phyloP scores from a whole-genome alignment of 2,329 filamentous ascomycete species.

The Chalaropsis thielavioides region DNA sequence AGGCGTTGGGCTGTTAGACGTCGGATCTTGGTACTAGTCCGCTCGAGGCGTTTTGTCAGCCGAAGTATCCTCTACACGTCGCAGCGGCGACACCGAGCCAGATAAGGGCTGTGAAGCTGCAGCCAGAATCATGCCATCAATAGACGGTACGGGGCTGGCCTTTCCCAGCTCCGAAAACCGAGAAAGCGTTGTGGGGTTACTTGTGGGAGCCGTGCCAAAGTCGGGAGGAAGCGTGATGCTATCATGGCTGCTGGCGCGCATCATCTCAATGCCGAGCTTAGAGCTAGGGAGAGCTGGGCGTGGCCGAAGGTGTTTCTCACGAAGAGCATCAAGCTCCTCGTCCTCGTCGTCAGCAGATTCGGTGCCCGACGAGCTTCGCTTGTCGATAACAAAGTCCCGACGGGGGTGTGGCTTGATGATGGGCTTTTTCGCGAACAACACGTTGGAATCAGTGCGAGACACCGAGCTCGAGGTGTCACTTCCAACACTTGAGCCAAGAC shows the following conservation, averaged over 20 bases:
- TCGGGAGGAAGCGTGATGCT: constrained; percentile 48
- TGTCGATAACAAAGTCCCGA: constrained; percentile 38
- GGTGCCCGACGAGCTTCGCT: constrained; percentile 34
- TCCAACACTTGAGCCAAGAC: constrained; percentile 3
- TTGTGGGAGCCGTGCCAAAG: constrained; percentile 22
- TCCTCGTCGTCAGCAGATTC: constrained; percentile 94
- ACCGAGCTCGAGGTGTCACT: constrained; percentile 9
- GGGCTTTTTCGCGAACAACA: constrained; percentile 10
- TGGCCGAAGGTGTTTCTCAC: constrained; percentile 35
- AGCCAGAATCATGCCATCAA: not conserved
- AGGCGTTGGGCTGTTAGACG: constrained; percentile 5
- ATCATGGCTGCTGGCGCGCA: constrained; percentile 88
- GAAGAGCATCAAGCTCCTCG: constrained; percentile 56
- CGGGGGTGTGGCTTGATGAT: constrained; percentile 9
- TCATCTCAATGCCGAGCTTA: constrained; percentile 92
- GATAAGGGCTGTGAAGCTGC: constrained; percentile 6
- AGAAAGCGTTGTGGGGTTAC: not conserved
- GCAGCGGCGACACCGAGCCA: constrained; percentile 6
- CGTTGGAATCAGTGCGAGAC: constrained; percentile 5
- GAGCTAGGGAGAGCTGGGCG: constrained; percentile 56
- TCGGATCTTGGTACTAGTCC: constrained; percentile 1
- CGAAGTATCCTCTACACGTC: not conserved
- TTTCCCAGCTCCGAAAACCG: not conserved
- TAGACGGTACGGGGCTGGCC: not conserved
- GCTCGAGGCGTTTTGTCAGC: constrained; percentile 13